Percentiles rank a stretch among this genome's conserved stretches.
Evolutionary conservation across 148 eudicot genomes (phyloP).

Genomic region (Amaranthus cruentus): DNA sequence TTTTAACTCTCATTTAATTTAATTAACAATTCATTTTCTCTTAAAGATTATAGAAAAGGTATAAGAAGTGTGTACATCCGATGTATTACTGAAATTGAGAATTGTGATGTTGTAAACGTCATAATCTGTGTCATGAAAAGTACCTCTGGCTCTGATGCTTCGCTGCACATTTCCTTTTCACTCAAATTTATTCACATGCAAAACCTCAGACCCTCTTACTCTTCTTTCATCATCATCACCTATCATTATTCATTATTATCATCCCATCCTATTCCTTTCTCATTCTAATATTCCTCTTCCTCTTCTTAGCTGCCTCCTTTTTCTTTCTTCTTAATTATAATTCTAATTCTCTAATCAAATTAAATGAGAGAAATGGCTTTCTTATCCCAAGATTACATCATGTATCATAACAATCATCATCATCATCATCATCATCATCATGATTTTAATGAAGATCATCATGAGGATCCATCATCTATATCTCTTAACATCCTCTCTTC

Average conservation of each 20-base stretch:
- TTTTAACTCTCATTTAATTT: neutral
- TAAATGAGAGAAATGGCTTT: conserved; percentile 35
- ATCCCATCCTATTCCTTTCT: neutral
- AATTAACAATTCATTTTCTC: conserved; percentile 4
- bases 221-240: neutral
- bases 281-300: neutral
- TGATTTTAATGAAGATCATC: conserved; percentile 18
- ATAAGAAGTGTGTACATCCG: neutral
- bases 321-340: neutral
- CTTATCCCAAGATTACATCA: conserved; percentile 30
- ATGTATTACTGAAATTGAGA: neutral
- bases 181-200: conserved; percentile 31
- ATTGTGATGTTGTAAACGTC: neutral
- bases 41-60: neutral
- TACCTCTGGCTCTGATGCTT: conserved; percentile 12
- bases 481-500: conserved; percentile 29
- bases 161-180: conserved; percentile 27
- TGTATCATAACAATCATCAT: conserved; percentile 24
- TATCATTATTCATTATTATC: neutral
- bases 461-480: conserved; percentile 29
- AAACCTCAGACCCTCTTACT: conserved; percentile 28
- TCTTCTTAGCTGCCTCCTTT: neutral
- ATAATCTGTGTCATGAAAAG: neutral
- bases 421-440: conserved; percentile 20
- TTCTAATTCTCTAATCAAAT: neutral